Base-by-base conservation (phyloP, 225 moss, liverwort and hornwort species). In the Climacium dendroides region DNA sequence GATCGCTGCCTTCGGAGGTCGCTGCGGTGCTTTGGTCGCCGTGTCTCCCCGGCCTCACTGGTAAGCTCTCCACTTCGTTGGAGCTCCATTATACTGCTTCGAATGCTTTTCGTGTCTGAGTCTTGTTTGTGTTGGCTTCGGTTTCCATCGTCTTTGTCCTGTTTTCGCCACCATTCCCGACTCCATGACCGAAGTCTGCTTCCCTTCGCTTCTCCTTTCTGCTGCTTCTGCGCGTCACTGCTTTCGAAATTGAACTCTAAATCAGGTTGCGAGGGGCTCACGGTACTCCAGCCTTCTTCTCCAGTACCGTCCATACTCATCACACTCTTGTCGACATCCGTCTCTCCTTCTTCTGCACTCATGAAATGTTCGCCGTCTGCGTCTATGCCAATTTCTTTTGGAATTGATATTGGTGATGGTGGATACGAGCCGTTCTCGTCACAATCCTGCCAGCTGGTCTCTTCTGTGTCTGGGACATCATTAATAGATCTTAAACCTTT, bases 111-210 rank as follows among this genome's bases (percentile, higher is more conserved):
- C 30, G 94, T 95, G 69, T 95, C 95, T 19, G 95, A 95, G 63
- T 95, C 95, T 79, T 95, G 94, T 50, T 90, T 91, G 71, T 84
- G 92, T 65, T 83, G 89, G 81, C 89, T 88, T n/a, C 59, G 81
- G 61, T 85, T 85, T 24, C 87, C 88, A 6, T 85, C 91, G 6
- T 87, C 88, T 82, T 84, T 91, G 47, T 96, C 96, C 89, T 95
- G 96, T 87, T 96, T 95, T 69, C 96, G 94, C 96, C 97, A 96
- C 96, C 96, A 96, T 87, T 98, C 97, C 76, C 97, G 93, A 78
- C 94, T 98, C 96, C 95, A 96, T 50, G 95, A 90, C 43, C 92
- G 81, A 76, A 92, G 43, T 61, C 60, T 81, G 72, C 72, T 89
- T 73, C 79, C 90, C 86, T 72, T 89, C 66, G 39, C 39, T 35